Conservation (phyloP, 2,329 filamentous ascomycete species). For the Hymenotorrendiella dingleyae region DNA sequence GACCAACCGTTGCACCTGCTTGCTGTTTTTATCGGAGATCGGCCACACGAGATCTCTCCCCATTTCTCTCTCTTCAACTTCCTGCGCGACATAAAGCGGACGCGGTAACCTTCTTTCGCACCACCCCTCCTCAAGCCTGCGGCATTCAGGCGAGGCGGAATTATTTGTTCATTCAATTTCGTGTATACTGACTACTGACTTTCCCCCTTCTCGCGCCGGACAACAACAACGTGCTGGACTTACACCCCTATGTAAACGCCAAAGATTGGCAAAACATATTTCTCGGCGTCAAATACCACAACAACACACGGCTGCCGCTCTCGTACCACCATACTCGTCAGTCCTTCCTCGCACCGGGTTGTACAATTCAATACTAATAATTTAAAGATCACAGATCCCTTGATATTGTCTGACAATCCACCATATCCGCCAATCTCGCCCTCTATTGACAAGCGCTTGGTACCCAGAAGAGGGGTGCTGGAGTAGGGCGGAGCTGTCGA, state of each 20-base stretch:
- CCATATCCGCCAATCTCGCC: conserved; percentile 4
- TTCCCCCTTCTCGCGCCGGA: neutral
- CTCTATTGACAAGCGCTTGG: conserved; percentile 1
- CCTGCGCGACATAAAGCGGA: neutral
- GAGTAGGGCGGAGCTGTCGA: conserved; percentile 2
- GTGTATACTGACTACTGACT: too few relatives aligned
- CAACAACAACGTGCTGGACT: conserved; percentile 6
- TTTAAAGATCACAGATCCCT: conserved; percentile 1
- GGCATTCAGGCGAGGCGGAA: conserved; percentile 1
- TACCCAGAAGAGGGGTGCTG: neutral
- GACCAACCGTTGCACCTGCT: neutral
- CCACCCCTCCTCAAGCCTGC: conserved; percentile 1
- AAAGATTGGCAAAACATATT: conserved; percentile 3
- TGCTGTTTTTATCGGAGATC: conserved; percentile 2
- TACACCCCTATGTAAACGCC: conserved; percentile 5
- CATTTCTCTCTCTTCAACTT: neutral
- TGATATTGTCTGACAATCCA: neutral
- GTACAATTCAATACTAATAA: conserved; percentile 1
- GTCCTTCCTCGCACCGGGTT: conserved; percentile 9
- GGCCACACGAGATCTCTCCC: conserved; percentile 1
- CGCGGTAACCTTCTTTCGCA: neutral
- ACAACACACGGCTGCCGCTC: conserved; percentile 8
- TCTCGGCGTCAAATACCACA: conserved; percentile 8
- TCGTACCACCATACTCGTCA: conserved; percentile 12
- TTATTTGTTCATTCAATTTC: neutral